phyloP scores from a whole-genome alignment of 208 protist species.

The Histomonas meleagridis region DNA sequence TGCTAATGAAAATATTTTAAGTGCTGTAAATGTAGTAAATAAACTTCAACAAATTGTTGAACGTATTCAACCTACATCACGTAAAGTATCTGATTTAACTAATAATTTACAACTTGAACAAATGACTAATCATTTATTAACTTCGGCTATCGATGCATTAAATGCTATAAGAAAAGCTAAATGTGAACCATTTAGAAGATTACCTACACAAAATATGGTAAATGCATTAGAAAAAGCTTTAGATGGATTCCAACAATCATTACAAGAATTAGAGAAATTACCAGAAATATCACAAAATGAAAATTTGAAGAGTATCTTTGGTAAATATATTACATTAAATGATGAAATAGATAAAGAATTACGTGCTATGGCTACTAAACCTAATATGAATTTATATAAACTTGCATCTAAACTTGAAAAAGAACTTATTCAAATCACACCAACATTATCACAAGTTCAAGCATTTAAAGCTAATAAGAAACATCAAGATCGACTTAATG shows the following conservation, averaged over 20 bases:
- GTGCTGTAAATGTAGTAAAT: background rate
- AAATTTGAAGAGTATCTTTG: too few species aligned
- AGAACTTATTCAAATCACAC: background rate
- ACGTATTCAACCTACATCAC: background rate
- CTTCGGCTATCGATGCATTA: background rate
- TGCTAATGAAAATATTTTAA: background rate
- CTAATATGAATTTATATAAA: background rate
- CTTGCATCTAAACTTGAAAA: background rate
- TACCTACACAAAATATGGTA: too few species aligned
- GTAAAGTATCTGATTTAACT: background rate
- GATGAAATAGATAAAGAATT: too few species aligned
- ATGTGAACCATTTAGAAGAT: background rate
- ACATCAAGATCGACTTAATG: background rate
- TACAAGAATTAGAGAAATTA: too few species aligned
- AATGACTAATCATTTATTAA: background rate
- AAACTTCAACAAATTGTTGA: background rate
- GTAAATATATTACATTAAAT: too few species aligned
- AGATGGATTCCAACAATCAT: too few species aligned
- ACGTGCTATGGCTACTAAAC: too few species aligned
- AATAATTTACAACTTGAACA: background rate
- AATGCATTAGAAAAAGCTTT: too few species aligned
- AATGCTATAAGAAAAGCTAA: background rate
- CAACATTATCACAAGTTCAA: background rate
- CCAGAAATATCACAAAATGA: too few species aligned
- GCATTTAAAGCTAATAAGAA: background rate